These are phyloP conservation scores for Gossypium turneri DNA, from an alignment of 345 rosid species.

Conservation along the genomic window DNA sequence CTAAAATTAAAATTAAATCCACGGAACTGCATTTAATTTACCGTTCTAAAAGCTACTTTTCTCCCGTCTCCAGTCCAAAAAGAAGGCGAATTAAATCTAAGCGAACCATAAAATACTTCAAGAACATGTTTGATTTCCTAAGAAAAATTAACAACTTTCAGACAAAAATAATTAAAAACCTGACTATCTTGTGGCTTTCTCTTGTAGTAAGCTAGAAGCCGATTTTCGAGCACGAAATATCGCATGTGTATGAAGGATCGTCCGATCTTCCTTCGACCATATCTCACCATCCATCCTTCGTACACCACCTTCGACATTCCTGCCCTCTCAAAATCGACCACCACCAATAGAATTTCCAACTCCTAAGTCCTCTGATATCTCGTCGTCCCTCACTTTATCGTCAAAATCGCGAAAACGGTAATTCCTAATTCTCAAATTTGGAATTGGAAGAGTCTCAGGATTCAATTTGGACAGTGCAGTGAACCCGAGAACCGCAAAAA, in stretches of 20 bases:
- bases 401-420: constrained; percentile 14
- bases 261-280: constrained; percentile 96
- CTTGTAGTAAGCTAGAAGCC: constrained; percentile 97
- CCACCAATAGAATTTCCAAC: neutral
- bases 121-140: constrained; percentile 2
- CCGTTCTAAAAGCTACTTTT: constrained; percentile 4
- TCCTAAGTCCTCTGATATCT: constrained; percentile 22
- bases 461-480: constrained; percentile 14
- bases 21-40: neutral
- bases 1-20: neutral
- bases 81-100: neutral
- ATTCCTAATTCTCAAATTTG: constrained; percentile 16
- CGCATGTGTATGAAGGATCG: constrained; percentile 95
- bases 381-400: constrained; percentile 14
- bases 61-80: neutral
- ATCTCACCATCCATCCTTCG: constrained; percentile 99
- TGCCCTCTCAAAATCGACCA: constrained; percentile 10
- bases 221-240: constrained; percentile 85
- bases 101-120: neutral
- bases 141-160: neutral
- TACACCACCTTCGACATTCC: constrained; percentile 79
- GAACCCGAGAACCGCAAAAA: constrained; percentile 9
- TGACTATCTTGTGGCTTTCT: constrained; percentile 90
- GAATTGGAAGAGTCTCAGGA: neutral
- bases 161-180: constrained; percentile 34